Percentiles rank a stretch among this genome's conserved stretches.
These are phyloP conservation scores for Pythium sukuiense DNA, from an alignment of 352 stramenopile genomes.

Conservation along the genomic window DNA sequence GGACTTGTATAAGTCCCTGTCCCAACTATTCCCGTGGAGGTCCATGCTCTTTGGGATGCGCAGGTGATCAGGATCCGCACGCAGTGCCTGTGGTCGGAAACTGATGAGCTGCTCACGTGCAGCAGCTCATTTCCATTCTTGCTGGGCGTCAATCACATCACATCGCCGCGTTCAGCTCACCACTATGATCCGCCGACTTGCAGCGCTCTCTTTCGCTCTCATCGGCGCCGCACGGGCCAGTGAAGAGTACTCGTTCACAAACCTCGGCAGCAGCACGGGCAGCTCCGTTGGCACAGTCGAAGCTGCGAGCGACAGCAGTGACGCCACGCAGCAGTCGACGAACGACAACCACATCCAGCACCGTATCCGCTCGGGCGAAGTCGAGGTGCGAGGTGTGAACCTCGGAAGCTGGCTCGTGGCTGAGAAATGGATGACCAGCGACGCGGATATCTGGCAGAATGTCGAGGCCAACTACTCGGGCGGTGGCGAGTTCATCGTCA, in stretches of 20 bases:
- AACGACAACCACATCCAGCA: conserved; percentile 28
- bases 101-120: neutral
- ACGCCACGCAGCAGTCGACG: conserved; percentile 11
- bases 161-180: neutral
- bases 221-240: conserved; percentile 2
- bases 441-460: conserved; percentile 30
- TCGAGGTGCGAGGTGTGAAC: conserved; percentile 34
- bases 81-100: neutral
- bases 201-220: conserved; percentile 10
- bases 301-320: conserved; percentile 1
- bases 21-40: neutral
- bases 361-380: conserved; percentile 24
- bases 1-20: neutral
- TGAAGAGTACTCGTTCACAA: conserved; percentile 22
- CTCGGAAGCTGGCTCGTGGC: conserved; percentile 38
- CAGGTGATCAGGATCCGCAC: neutral
- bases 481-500: conserved; percentile 27
- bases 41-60: too few species aligned
- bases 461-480: conserved; percentile 5
- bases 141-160: neutral
- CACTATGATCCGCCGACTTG: conserved; percentile 16
- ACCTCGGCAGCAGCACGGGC: conserved; percentile 11
- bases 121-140: conserved; percentile 11
- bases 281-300: conserved; percentile 15
- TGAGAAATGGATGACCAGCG: conserved; percentile 37